A percentile compares a stretch with the other conserved stretches of the same genome.
These are phyloP conservation scores for Ilyonectria destructans DNA, from an alignment of 2,329 filamentous ascomycete genomes.

Conservation along the genomic window DNA sequence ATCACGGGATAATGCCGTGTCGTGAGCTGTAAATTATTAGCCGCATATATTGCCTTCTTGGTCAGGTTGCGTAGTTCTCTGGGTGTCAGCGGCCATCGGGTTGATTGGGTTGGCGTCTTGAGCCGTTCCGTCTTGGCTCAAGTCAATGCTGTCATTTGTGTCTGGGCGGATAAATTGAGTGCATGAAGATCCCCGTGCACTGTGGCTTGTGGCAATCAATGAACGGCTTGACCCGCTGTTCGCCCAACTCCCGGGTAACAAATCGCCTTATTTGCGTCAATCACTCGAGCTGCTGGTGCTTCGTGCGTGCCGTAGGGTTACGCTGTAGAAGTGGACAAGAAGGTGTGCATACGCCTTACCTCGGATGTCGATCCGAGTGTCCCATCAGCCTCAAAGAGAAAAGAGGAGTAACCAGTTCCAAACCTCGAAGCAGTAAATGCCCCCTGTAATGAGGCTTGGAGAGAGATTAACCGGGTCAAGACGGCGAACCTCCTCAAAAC, in stretches of 20 bases:
- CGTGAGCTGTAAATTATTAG: not conserved
- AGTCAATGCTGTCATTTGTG: slow-evolving; percentile 18
- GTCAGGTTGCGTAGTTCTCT: not conserved
- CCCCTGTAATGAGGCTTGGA: not conserved
- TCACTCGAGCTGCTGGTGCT: not conserved
- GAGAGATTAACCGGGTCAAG: not conserved
- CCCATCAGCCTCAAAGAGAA: not conserved
- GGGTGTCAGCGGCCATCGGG: not conserved
- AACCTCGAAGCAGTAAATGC: not conserved
- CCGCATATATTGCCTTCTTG: not conserved
- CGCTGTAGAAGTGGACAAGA: not conserved
- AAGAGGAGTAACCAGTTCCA: too few relatives aligned
- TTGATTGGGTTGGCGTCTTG: not conserved
- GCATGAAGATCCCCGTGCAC: slow-evolving; percentile 1
- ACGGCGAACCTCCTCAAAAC: not conserved
- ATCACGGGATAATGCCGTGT: slow-evolving; percentile 5
- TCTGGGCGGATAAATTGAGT: not conserved
- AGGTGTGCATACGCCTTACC: too few relatives aligned
- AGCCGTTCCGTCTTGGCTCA: not conserved
- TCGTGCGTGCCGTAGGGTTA: not conserved
- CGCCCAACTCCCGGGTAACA: not conserved
- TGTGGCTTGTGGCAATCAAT: slow-evolving; percentile 2
- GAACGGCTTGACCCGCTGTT: slow-evolving; percentile 14
- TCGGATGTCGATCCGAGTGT: not conserved
- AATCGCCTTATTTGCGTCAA: not conserved